Conservation (phyloP, 192 early-diverging fungal species). For the Linderina pennispora region DNA sequence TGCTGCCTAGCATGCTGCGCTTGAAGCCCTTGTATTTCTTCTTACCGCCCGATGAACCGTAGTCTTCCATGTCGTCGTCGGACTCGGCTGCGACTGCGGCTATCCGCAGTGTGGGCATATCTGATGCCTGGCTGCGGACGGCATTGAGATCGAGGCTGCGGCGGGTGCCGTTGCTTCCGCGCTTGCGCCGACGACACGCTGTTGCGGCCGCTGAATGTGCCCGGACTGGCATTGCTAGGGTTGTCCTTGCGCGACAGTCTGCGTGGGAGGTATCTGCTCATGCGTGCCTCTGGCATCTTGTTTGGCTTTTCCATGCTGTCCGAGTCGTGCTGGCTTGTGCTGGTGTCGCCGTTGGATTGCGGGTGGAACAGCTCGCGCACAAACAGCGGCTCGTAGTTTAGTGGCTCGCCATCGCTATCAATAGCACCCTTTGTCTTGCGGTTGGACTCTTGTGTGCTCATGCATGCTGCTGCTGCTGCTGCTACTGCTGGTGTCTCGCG, state of each 20-base stretch:
- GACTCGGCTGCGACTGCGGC: constrained; percentile 43
- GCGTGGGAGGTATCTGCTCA: too few relatives aligned
- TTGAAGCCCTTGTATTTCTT: constrained; percentile 34
- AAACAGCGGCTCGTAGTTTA: constrained; percentile 28
- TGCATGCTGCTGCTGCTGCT: background rate
- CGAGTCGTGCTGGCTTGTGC: constrained; percentile 11
- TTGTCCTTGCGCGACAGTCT: background rate
- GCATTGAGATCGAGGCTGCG: constrained; percentile 33
- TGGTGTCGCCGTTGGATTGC: constrained; percentile 6
- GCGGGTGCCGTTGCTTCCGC: background rate
- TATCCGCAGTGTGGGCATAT: constrained; percentile 36
- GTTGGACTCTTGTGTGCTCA: too few relatives aligned
- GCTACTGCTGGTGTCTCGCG: too few relatives aligned
- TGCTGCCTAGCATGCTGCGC: constrained; percentile 23
- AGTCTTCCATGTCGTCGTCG: constrained; percentile 32
- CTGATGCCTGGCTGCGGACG: constrained; percentile 22
- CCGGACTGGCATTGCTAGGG: background rate
- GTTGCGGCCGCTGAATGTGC: too few relatives aligned
- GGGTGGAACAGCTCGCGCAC: constrained; percentile 37
- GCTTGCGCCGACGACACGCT: background rate
- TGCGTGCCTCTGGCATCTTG: too few relatives aligned
- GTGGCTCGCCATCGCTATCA: constrained; percentile 2
- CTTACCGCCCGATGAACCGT: too few relatives aligned
- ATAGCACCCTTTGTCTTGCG: background rate
- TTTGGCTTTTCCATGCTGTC: too few relatives aligned